A percentile compares a stretch with the other conserved stretches of the same genome.
These are phyloP conservation scores for Senna siamea DNA, from an alignment of 306 rosid species.

Conservation along the genomic window DNA sequence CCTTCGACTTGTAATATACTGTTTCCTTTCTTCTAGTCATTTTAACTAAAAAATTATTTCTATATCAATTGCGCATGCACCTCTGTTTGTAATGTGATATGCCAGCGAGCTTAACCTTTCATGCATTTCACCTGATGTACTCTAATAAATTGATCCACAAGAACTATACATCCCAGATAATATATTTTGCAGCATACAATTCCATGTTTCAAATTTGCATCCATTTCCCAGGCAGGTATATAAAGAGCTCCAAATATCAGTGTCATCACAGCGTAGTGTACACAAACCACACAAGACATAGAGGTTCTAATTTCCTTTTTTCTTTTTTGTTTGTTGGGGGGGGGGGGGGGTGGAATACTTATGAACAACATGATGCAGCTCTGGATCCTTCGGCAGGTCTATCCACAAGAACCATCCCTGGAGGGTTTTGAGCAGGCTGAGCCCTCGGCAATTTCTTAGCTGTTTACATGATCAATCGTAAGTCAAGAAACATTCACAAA, in stretches of 20 bases:
- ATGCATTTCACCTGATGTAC: not conserved
- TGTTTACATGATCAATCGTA: slow-evolving; percentile 44
- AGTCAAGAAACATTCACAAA: slow-evolving; percentile 26
- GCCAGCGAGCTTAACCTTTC: not conserved
- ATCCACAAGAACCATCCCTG: slow-evolving; percentile 72
- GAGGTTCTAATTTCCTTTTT: not conserved
- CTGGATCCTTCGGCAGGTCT: slow-evolving; percentile 60
- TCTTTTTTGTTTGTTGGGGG: too few relatives aligned
- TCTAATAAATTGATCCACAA: slow-evolving; percentile 29
- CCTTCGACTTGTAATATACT: too few relatives aligned
- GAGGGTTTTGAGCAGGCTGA: slow-evolving; percentile 66
- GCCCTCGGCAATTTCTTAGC: slow-evolving; percentile 70
- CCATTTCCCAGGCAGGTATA: slow-evolving; percentile 11
- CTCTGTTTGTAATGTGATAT: too few relatives aligned
- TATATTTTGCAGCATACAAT: slow-evolving; percentile 41
- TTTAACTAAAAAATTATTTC: too few relatives aligned
- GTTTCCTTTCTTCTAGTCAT: too few relatives aligned
- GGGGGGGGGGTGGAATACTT: slow-evolving; percentile 22
- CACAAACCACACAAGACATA: slow-evolving; percentile 42
- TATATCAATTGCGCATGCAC: too few relatives aligned
- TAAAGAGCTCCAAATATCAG: slow-evolving; percentile 38
- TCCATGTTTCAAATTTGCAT: slow-evolving; percentile 37
- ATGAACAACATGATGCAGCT: slow-evolving; percentile 66
- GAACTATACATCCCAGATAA: slow-evolving; percentile 9
- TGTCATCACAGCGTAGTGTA: slow-evolving; percentile 34